Conservation (phyloP, 2,329 filamentous ascomycete genomes). For the Emergomyces pasteurianus region DNA sequence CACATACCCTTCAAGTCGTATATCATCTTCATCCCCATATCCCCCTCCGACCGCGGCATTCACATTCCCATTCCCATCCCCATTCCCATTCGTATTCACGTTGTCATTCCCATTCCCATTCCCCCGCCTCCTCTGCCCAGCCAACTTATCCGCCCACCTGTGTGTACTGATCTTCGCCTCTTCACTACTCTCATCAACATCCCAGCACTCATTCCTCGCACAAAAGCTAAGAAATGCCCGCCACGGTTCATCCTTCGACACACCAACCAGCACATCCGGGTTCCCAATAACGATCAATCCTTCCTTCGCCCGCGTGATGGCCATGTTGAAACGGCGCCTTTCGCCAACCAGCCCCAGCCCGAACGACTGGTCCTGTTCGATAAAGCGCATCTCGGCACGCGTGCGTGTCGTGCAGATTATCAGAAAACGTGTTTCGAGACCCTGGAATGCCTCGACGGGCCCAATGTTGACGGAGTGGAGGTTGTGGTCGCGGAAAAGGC, state of each 20-base stretch:
- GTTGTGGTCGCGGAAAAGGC: conserved; percentile 20
- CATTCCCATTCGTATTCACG: too few relatives aligned
- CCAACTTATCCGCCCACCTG: neutral
- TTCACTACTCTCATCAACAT: conserved; percentile 9
- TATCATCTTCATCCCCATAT: conserved; percentile 12
- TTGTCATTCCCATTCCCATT: neutral
- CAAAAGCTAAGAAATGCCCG: conserved; percentile 27
- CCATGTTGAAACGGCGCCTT: conserved; percentile 33
- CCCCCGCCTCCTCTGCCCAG: neutral
- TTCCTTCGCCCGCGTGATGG: conserved; percentile 34
- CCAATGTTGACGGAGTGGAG: conserved; percentile 33
- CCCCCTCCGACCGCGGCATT: neutral
- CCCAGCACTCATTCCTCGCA: conserved; percentile 24
- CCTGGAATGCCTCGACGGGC: conserved; percentile 36
- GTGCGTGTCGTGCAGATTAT: conserved; percentile 35
- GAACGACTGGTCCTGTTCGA: conserved; percentile 12
- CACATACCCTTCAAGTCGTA: conserved; percentile 14
- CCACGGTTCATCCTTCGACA: conserved; percentile 26
- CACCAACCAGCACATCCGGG: conserved; percentile 22
- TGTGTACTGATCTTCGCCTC: neutral
- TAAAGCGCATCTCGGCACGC: conserved; percentile 10
- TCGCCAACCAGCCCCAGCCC: conserved; percentile 27
- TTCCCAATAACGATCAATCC: conserved; percentile 33
- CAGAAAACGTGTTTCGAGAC: conserved; percentile 32
- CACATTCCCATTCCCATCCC: neutral